A percentile compares a stretch with the other conserved stretches of the same genome.
Evolutionary conservation across 2,329 filamentous ascomycete genomes (phyloP).

Genomic region (Dothistroma septosporum): DNA sequence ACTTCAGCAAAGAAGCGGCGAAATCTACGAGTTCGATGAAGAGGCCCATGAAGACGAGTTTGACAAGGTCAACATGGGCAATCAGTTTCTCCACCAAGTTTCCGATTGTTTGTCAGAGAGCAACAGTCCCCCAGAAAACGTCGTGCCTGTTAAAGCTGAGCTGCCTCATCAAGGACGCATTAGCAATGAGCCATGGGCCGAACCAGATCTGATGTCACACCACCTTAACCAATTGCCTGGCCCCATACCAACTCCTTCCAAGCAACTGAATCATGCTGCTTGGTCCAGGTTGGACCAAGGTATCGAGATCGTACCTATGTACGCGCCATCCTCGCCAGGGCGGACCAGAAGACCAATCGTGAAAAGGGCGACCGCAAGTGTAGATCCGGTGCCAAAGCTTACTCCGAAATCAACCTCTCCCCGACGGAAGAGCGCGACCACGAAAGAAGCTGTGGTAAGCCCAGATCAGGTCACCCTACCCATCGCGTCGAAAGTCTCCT

Average conservation of each 20-base stretch:
- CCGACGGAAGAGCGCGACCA: neutral
- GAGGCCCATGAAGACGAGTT: neutral
- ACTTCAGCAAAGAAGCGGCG: neutral
- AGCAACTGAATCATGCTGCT: neutral
- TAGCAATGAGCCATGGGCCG: neutral
- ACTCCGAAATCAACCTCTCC: neutral
- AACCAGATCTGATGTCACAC: neutral
- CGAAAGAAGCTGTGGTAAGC: neutral
- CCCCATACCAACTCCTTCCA: neutral
- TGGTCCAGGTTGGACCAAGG: neutral
- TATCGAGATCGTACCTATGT: neutral
- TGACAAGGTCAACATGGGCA: too few species aligned
- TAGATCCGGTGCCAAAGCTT: neutral
- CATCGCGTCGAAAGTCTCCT: neutral
- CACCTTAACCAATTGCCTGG: neutral
- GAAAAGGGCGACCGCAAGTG: neutral
- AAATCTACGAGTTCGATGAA: neutral
- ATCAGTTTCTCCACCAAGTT: too few species aligned
- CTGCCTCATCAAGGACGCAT: neutral
- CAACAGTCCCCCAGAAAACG: neutral
- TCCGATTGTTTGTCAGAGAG: neutral
- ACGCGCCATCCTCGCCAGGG: neutral
- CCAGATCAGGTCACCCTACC: neutral
- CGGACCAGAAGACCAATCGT: neutral
- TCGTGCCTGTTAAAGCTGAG: neutral